Conservation (phyloP, 75 land plant genomes). For the Adiantum capillusveneris region DNA sequence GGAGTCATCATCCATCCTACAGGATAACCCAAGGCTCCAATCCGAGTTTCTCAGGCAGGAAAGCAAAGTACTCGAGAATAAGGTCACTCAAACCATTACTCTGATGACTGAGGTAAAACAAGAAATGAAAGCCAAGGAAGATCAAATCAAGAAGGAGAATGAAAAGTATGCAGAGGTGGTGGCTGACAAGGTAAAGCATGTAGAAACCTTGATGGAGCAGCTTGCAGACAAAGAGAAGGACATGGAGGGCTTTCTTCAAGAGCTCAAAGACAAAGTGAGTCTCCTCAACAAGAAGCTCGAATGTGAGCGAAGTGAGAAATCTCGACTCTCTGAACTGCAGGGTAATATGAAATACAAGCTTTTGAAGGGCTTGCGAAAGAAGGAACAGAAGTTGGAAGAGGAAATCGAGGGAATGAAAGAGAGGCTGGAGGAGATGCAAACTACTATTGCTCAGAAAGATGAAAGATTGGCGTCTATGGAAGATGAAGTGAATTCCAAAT, state of each 20-base stretch:
- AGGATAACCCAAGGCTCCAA: not conserved
- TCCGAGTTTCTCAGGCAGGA: not conserved
- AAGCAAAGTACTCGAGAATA: not conserved
- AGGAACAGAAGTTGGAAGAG: conserved; percentile 5
- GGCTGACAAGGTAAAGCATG: not conserved
- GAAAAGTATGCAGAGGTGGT: not conserved
- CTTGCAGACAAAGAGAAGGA: conserved; percentile 5
- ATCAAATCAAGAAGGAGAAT: not conserved
- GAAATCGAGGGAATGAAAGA: conserved; percentile 1
- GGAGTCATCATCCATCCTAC: not conserved
- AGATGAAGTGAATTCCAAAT: not conserved
- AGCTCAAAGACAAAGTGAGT: not conserved
- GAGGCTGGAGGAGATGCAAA: conserved; percentile 1
- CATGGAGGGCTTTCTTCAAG: not conserved
- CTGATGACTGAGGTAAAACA: conserved; percentile 1
- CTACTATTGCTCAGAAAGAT: not conserved
- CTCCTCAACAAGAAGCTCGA: conserved; percentile 3
- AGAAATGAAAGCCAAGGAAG: conserved; percentile 1
- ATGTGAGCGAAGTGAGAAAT: not conserved
- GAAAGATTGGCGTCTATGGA: not conserved
- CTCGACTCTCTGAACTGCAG: not conserved
- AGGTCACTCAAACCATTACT: not conserved
- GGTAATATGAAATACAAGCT: not conserved
- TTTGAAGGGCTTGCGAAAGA: not conserved
- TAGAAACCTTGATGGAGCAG: not conserved